Conservation (phyloP, 192 early-diverging fungal genomes). For the Coemansia sp. region DNA sequence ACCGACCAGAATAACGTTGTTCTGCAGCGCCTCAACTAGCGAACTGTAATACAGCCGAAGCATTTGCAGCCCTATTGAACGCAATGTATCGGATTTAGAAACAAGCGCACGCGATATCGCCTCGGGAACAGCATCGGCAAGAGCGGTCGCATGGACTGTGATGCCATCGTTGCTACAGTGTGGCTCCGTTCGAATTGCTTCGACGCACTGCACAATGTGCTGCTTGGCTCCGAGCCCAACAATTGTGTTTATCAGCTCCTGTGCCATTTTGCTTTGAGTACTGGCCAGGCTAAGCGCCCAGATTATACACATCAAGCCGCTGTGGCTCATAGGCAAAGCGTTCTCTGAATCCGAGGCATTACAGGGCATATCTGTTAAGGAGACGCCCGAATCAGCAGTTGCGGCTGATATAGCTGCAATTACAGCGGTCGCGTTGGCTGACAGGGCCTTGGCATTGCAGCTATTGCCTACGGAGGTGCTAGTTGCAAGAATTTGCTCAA, state of each 20-base stretch:
- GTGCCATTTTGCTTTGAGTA: conserved; percentile 22
- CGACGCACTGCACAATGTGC: conserved; percentile 40
- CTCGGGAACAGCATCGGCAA: conserved; percentile 31
- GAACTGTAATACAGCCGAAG: conserved; percentile 32
- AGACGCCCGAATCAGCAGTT: conserved; percentile 10
- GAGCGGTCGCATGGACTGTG: conserved; percentile 5
- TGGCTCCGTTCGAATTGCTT: conserved; percentile 12
- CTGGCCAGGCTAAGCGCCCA: conserved; percentile 51
- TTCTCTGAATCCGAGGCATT: conserved; percentile 7
- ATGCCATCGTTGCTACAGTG: background rate
- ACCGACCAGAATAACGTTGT: conserved; percentile 24
- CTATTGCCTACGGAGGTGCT: conserved; percentile 28
- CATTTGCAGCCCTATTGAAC: conserved; percentile 26
- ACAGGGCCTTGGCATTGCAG: conserved; percentile 21
- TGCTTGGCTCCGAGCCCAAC: conserved; percentile 31
- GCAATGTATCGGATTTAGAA: conserved; percentile 22
- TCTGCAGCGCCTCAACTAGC: conserved; percentile 16
- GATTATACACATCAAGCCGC: conserved; percentile 28
- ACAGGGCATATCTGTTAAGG: conserved; percentile 21
- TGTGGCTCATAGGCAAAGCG: conserved; percentile 16
- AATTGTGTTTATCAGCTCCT: conserved; percentile 23
- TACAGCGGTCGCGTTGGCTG: conserved; percentile 10
- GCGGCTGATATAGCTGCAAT: conserved; percentile 18
- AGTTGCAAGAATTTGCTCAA: conserved; percentile 33
- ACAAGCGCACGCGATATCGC: conserved; percentile 42